These are phyloP conservation scores for Zymoseptoria brevis DNA, from an alignment of 2,329 filamentous ascomycete species.

Conservation along the genomic window DNA sequence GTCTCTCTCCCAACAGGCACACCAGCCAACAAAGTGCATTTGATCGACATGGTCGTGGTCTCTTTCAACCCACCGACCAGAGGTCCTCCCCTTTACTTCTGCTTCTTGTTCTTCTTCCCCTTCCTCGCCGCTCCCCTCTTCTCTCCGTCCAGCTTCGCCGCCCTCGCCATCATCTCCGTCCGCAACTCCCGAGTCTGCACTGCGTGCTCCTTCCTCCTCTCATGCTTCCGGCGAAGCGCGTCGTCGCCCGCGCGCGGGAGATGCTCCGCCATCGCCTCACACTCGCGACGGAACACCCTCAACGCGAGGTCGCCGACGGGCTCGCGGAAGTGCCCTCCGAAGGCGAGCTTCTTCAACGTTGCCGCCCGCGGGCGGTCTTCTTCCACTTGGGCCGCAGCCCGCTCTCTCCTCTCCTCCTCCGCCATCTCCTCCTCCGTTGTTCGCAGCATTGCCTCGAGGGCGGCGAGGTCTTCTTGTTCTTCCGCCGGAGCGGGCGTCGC, in stretches of 20 bases:
- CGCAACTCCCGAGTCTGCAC: not conserved
- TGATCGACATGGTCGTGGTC: not conserved
- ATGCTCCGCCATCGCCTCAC: not conserved
- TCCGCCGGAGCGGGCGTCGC: not conserved
- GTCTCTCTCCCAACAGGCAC: not conserved
- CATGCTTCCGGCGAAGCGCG: not conserved
- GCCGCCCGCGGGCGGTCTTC: not conserved
- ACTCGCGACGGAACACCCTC: not conserved
- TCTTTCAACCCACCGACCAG: not conserved
- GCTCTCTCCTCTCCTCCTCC: not conserved
- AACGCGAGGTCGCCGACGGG: not conserved
- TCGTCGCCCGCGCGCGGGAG: not conserved
- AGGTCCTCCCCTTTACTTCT: not conserved
- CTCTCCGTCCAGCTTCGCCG: not conserved
- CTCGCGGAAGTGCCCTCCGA: not conserved
- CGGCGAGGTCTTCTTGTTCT: not conserved
- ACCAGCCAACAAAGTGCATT: not conserved
- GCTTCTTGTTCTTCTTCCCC: not conserved
- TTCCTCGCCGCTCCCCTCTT: not conserved
- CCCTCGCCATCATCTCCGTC: not conserved
- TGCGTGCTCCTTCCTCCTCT: not conserved
- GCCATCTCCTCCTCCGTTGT: not conserved
- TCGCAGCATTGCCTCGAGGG: not conserved
- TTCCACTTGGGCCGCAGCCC: not conserved
- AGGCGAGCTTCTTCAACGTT: not conserved